Base-by-base conservation (phyloP, 441 rosid genomes). In the Raphanus hybrid region DNA sequence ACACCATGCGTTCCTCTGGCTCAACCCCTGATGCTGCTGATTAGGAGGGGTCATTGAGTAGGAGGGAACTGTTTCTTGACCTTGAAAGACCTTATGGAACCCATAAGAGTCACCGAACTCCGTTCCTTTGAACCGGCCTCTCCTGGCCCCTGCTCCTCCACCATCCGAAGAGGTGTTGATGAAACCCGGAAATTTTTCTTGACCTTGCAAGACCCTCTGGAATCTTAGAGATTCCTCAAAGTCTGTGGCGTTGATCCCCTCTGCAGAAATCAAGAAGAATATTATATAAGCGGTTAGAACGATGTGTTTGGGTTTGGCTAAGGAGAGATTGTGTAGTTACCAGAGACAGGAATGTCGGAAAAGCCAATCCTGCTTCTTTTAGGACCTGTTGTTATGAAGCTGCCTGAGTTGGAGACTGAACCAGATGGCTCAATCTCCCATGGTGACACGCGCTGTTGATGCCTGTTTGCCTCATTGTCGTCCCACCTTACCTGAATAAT, bases 151-250 rank as follows among this genome's bases (percentile, higher is more conserved):
- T 68, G 85, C 90, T 65, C 77, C 90, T 65, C 77, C 82, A 81
- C 81, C 82, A 71, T 90, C 87, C 45, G 80, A 86, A 73, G 63
- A 85, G 68, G 85, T 48, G 77, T 82, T 85, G 76, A 59, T 75
- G 69, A 89, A 87, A 86, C 93, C 88, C 59, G 76, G 82, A 70
- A 83, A 81, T 75, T 85, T 92, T 95, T 95, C 99, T 95, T 95
- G 99, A 95, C 99, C 99, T 95, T 92, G 99, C 99, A 95, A 95
- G 98, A 92, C 97, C 96, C 92, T 91, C 85, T 86, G 99, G 92
- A 93, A 90, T 84, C 98, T 84, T 43, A 79, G 71, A 76, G 99
- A 86, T 85, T 91, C 99, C 89, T 88, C 89, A 75, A 87, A 91
- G 98, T 90, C 97, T 50, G 92, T 67, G 75, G 88, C 85, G 70